Conservation (phyloP, 2,329 filamentous ascomycete species). For the Stagonosporopsis rhizophila region DNA sequence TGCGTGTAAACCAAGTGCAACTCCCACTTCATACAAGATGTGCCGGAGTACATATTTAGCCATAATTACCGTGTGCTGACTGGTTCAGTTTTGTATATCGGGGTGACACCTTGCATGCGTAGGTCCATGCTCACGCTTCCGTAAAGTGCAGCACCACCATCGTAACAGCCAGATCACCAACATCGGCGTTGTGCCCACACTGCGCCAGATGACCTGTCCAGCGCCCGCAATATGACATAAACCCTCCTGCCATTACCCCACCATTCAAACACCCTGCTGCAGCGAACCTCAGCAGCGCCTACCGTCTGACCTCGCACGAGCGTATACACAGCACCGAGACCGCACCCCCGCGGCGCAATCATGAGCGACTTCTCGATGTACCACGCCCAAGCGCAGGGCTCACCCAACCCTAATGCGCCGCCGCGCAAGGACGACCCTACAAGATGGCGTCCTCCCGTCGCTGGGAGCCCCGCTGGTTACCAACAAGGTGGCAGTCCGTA, state of each 20-base stretch:
- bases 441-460: conserved; percentile 52
- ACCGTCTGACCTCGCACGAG: background rate
- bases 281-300: conserved; percentile 22
- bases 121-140: conserved; percentile 12
- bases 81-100: background rate
- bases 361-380: conserved; percentile 50
- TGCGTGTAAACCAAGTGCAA: too few relatives aligned
- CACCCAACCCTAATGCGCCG: conserved; percentile 37
- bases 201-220: conserved; percentile 16
- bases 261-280: conserved; percentile 17
- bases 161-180: conserved; percentile 44
- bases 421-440: conserved; percentile 41
- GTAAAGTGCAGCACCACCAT: conserved; percentile 32
- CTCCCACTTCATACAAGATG: background rate
- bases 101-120: conserved; percentile 1
- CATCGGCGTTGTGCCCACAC: conserved; percentile 24
- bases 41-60: background rate
- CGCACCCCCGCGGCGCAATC: conserved; percentile 36
- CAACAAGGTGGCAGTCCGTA: conserved; percentile 50
- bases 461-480: conserved; percentile 54
- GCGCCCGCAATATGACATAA: conserved; percentile 34
- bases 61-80: background rate
- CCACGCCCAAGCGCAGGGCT: conserved; percentile 43
- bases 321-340: conserved; percentile 9
- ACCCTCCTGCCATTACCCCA: conserved; percentile 19